These are phyloP conservation scores for Aureobasidium lini DNA, from an alignment of 2,329 filamentous ascomycete species.

Conservation along the genomic window DNA sequence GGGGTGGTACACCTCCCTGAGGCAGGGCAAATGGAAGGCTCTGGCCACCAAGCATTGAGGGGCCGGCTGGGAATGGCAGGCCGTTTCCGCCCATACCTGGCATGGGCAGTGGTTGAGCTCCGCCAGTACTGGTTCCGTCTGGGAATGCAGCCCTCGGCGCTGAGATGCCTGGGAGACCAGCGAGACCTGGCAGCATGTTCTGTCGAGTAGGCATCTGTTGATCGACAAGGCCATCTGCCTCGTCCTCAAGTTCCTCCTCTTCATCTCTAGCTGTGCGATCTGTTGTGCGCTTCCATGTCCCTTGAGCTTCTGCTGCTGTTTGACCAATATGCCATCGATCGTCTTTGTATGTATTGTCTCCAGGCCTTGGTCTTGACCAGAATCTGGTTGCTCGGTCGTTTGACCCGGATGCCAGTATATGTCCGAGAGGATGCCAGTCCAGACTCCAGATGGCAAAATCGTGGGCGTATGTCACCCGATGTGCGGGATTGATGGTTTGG, in stretches of 20 bases:
- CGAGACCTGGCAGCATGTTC: conserved; percentile 57
- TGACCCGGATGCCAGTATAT: conserved; percentile 89
- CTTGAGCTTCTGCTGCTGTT: conserved; percentile 83
- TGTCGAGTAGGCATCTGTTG: conserved; percentile 67
- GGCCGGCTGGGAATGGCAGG: conserved; percentile 24
- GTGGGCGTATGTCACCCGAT: conserved; percentile 80
- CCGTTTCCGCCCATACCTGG: background rate
- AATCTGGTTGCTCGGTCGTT: conserved; percentile 96
- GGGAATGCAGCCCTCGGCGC: conserved; percentile 26
- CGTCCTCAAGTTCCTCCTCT: conserved; percentile 89
- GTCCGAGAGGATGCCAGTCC: conserved; percentile 94
- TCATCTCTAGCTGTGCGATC: conserved; percentile 85
- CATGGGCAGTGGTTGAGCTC: conserved; percentile 26
- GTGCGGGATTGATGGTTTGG: conserved; percentile 87
- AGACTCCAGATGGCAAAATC: conserved; percentile 96
- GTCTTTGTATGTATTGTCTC: conserved; percentile 75
- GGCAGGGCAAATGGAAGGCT: conserved; percentile 20
- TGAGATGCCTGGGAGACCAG: conserved; percentile 45
- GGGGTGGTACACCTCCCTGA: conserved; percentile 16
- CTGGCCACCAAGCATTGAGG: conserved; percentile 15
- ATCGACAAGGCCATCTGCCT: conserved; percentile 85
- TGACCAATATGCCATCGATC: conserved; percentile 96
- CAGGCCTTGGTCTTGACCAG: conserved; percentile 86
- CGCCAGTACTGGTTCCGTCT: conserved; percentile 39
- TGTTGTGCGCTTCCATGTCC: conserved; percentile 90